These are phyloP conservation scores for Hypocrella siamensis DNA, from an alignment of 2,329 filamentous ascomycete genomes.

Conservation along the genomic window DNA sequence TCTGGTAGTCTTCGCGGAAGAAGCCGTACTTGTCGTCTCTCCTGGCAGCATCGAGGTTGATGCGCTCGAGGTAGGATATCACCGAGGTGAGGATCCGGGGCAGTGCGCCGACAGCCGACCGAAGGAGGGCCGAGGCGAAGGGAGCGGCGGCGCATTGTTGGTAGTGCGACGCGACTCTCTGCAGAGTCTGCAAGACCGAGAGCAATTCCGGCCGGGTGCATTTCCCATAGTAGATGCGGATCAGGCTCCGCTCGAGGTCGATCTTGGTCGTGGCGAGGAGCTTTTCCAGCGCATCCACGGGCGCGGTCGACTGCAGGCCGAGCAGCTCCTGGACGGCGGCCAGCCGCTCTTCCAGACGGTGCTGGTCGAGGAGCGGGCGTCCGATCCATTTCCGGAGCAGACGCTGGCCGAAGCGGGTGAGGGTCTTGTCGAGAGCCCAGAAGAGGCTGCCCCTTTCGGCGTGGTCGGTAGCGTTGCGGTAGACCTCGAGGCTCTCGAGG, in stretches of 20 bases:
- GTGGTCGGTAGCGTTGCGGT: constrained; percentile 84
- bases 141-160: constrained; percentile 50
- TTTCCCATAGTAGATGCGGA: constrained; percentile 95
- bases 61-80: constrained; percentile 61
- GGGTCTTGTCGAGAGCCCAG: constrained; percentile 88
- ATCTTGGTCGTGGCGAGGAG: constrained; percentile 57
- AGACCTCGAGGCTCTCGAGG: constrained; percentile 84
- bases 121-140: constrained; percentile 56
- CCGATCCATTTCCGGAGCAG: constrained; percentile 92
- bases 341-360: constrained; percentile 61
- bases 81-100: constrained; percentile 64
- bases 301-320: constrained; percentile 45
- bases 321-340: constrained; percentile 77
- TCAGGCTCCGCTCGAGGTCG: constrained; percentile 83
- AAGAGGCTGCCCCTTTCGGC: constrained; percentile 77
- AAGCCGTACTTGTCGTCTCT: constrained; percentile 88
- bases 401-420: constrained; percentile 76
- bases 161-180: constrained; percentile 67
- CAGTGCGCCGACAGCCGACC: constrained; percentile 56
- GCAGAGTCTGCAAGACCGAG: constrained; percentile 69
- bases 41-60: constrained; percentile 70
- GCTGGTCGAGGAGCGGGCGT: constrained; percentile 65
- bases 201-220: constrained; percentile 82
- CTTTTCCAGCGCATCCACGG: constrained; percentile 58
- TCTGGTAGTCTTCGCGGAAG: constrained; percentile 77